A percentile compares a stretch with the other conserved stretches of the same genome.
phyloP scores from a whole-genome alignment of 495 filamentous ascomycete species.

The Rhypophila decipiens region DNA sequence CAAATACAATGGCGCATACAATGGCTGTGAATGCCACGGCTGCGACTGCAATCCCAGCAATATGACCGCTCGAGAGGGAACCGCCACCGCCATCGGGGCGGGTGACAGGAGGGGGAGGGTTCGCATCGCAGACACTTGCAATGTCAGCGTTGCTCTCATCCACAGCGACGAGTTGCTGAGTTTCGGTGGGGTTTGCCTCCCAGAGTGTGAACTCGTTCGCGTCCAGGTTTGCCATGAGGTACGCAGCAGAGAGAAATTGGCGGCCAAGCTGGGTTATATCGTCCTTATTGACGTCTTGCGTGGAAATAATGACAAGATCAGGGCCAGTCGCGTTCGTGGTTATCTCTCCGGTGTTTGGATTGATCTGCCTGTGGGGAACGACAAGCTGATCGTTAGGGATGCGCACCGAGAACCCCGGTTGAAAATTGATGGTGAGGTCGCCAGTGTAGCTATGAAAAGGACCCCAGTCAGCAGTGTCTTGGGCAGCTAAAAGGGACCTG shows the following conservation, averaged over 20 bases:
- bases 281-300: slow-evolving; percentile 5
- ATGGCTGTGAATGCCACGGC: no score
- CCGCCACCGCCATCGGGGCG: no score
- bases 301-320: slow-evolving; percentile 21
- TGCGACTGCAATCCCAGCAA: no score
- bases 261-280: slow-evolving; percentile 21
- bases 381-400: slow-evolving; percentile 24
- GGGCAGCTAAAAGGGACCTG: no score
- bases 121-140: no score
- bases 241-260: slow-evolving; percentile 28
- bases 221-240: slow-evolving; percentile 28
- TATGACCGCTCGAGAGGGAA: no score
- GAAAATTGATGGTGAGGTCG: slow-evolving; percentile 5
- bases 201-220: slow-evolving; percentile 20
- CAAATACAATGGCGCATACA: no score
- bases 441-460: no score
- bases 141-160: no score
- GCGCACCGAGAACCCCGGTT: slow-evolving; percentile 7
- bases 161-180: slow-evolving; percentile 14
- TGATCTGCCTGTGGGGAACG: slow-evolving; percentile 10
- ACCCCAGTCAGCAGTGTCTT: no score
- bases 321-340: slow-evolving; percentile 13
- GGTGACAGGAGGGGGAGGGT: no score
- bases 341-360: slow-evolving; percentile 8
- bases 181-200: slow-evolving; percentile 16